Percentiles rank a stretch among this genome's conserved stretches.
phyloP scores from a whole-genome alignment of 352 stramenopile species.

The Phytopythium helicoides region DNA sequence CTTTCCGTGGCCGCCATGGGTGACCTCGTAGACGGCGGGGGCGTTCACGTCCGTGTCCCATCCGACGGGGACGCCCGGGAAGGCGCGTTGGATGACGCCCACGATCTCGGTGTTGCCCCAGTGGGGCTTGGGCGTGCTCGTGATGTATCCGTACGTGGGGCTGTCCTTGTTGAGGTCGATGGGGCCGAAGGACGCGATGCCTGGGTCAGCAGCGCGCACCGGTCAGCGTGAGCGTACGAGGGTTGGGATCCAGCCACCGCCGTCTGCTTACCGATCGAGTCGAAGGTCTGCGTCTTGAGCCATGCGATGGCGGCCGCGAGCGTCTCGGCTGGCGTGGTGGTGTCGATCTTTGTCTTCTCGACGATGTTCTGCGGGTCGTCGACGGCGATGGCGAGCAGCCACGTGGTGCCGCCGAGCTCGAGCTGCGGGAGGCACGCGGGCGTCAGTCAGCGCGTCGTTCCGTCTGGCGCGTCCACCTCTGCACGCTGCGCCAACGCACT shows the following conservation, averaged over 20 bases:
- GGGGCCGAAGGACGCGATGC: conserved; percentile 94
- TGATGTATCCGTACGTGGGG: conserved; percentile 93
- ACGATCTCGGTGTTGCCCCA: conserved; percentile 89
- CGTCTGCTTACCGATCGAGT: no score
- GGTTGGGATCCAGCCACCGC: no score
- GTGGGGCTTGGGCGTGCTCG: conserved; percentile 92
- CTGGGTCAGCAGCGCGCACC: no score
- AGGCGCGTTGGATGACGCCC: conserved; percentile 69
- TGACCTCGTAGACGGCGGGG: conserved; percentile 93
- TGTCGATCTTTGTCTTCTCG: conserved; percentile 78
- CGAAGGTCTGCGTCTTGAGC: conserved; percentile 79
- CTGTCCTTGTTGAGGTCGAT: conserved; percentile 85
- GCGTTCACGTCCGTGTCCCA: conserved; percentile 99
- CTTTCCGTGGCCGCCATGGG: conserved; percentile 70
- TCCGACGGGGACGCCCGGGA: conserved; percentile 68
- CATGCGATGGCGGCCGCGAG: conserved; percentile 74
- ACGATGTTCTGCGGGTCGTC: conserved; percentile 88
- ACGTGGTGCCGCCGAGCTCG: conserved; percentile 96
- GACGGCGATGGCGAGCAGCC: conserved; percentile 90
- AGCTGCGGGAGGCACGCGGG: conserved; percentile 33
- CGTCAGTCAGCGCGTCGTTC: background rate
- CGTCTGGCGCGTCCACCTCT: no score
- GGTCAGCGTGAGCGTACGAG: no score
- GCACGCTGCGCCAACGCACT: conserved; percentile 4
- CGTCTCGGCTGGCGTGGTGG: conserved; percentile 85